phyloP scores from a whole-genome alignment of 352 stramenopile genomes.

The Pythium dissotocum region DNA sequence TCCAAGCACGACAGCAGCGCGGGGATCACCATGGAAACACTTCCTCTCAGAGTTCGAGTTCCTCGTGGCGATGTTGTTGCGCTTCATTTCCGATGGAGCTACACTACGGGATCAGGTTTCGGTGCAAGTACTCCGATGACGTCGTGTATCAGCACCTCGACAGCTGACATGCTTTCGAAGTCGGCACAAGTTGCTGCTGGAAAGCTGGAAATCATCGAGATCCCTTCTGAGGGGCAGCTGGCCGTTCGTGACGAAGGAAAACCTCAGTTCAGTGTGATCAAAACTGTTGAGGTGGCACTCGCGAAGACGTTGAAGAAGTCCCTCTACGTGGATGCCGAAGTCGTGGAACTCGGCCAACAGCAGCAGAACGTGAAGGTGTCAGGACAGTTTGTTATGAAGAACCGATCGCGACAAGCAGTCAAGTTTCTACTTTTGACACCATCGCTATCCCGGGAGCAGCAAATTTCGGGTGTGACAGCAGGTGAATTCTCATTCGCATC shows the following conservation, averaged over 20 bases:
- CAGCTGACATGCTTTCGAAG: slow-evolving; percentile 63
- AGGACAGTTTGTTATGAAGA: slow-evolving; percentile 67
- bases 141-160: slow-evolving; percentile 67
- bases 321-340: slow-evolving; percentile 65
- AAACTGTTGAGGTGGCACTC: slow-evolving; percentile 55
- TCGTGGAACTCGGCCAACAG: slow-evolving; percentile 76
- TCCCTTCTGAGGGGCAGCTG: background rate
- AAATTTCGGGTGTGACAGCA: slow-evolving; percentile 20
- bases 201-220: slow-evolving; percentile 54
- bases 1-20: background rate
- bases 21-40: background rate
- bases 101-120: slow-evolving; percentile 60
- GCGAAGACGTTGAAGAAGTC: slow-evolving; percentile 71
- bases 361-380: slow-evolving; percentile 63
- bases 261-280: slow-evolving; percentile 3
- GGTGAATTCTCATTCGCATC: slow-evolving; percentile 77
- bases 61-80: slow-evolving; percentile 33
- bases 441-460: slow-evolving; percentile 27
- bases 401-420: slow-evolving; percentile 60
- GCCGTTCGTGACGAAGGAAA: background rate
- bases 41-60: slow-evolving; percentile 51
- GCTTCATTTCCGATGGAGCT: slow-evolving; percentile 70
- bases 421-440: slow-evolving; percentile 75
- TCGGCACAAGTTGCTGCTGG: slow-evolving; percentile 51
- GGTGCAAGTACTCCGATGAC: slow-evolving; percentile 60